Base-by-base conservation (phyloP, 2,329 filamentous ascomycete genomes). In the Sarocladiaceae sp. region DNA sequence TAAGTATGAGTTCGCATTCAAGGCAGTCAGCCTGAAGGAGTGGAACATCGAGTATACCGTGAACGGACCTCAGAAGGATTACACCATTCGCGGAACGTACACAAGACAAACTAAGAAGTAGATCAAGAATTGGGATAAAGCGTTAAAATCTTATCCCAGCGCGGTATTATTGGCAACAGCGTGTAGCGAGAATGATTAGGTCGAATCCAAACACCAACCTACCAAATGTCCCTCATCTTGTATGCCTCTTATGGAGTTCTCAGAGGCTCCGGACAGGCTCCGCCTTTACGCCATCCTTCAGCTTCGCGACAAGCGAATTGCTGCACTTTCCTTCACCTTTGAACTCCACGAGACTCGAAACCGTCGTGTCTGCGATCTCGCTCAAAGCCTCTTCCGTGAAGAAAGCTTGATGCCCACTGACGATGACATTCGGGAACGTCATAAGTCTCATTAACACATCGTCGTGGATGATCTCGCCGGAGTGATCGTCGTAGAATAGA, bases 31-130 rank as follows among this genome's bases (percentile, higher is more conserved):
- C 39, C 59, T 90, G 57, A 63, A 64, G 50, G 66, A 73, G 23
- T 89, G 85, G 80, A 76, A 66, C 26, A 72, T 87, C 40, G 77
- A 72, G 50, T 89, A 90, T 59, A 75, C 73, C 1, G 87, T 90
- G 2, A 80, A 78, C 23, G 88, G 87, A 0, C 87, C 87, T 2
- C 82, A 82, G 64, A 91, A 91, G 68, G 83, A 90, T 61, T 91
- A 91, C 61, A 79, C 71, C 0, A 83, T 86, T 51, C 65, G 69
- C 8, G 80, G 79, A 2, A 64, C 62, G 1, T 86, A 84, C 62
- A 74, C 58, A 39, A 66, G 79, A 51, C 68, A 60, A 50, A 31
- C 35, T 31, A 46, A 33, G 17, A 22, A 5, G 4, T 40, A 40
- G 37, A 40, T n/a, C n/a, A n/a, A 40, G 29, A 31, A 31, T 31